These are phyloP conservation scores for Metschnikowia koreensis DNA, from an alignment of 805 yeast species.

Conservation along the genomic window DNA sequence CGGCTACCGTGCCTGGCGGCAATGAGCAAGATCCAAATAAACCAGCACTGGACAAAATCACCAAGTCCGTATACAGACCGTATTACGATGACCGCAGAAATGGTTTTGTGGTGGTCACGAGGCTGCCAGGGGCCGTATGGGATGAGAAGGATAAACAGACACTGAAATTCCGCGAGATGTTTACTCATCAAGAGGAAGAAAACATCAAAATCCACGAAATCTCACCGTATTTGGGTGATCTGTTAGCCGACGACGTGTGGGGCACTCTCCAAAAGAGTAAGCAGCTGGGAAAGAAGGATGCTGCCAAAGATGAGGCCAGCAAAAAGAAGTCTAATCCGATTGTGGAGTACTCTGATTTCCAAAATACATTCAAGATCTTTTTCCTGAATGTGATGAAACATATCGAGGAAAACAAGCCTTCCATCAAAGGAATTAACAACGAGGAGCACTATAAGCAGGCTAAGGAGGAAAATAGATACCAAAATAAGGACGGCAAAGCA, in stretches of 20 bases:
- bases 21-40: neutral
- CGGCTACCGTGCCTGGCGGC: slow-evolving; percentile 1
- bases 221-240: slow-evolving; percentile 1
- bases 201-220: slow-evolving; percentile 6
- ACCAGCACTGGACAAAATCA: neutral
- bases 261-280: neutral
- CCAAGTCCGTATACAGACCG: slow-evolving; percentile 6
- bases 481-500: slow-evolving; percentile 25
- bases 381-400: slow-evolving; percentile 20
- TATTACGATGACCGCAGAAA: slow-evolving; percentile 14
- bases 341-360: slow-evolving; percentile 14
- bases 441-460: slow-evolving; percentile 27
- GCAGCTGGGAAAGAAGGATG: neutral
- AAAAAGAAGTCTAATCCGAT: neutral
- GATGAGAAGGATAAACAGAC: slow-evolving; percentile 12
- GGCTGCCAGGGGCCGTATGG: slow-evolving; percentile 7
- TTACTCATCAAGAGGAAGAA: neutral
- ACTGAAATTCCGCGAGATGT: neutral
- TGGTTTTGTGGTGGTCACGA: slow-evolving; percentile 12
- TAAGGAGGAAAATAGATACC: slow-evolving; percentile 17
- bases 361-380: slow-evolving; percentile 19
- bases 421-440: slow-evolving; percentile 22
- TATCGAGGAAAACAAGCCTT: slow-evolving; percentile 25
- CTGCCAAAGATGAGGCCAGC: neutral
- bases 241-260: neutral